These are phyloP conservation scores for Mimosa pudica DNA, from an alignment of 306 rosid species.

Conservation along the genomic window DNA sequence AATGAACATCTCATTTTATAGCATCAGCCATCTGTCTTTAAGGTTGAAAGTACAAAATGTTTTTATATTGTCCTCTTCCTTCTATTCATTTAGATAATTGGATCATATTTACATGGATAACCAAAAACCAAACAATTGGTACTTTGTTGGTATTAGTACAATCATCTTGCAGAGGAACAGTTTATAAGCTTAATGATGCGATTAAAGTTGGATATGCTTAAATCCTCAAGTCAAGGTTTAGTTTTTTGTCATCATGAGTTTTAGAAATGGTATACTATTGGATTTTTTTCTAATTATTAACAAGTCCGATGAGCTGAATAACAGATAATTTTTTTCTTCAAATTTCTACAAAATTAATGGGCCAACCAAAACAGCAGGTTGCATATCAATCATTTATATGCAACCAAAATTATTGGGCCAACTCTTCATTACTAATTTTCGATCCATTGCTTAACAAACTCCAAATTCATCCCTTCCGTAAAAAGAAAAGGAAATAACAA, in stretches of 20 bases:
- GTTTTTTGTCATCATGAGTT: neutral
- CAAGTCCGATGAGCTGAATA: neutral
- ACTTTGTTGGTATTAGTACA: neutral
- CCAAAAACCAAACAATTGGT: neutral
- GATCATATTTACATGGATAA: neutral
- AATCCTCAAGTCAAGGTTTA: neutral
- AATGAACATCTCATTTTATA: conserved; percentile 13
- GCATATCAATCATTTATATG: neutral
- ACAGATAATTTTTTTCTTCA: neutral
- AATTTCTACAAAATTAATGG: conserved; percentile 12
- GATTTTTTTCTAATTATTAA: neutral
- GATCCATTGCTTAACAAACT: conserved; percentile 7
- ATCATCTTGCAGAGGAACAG: neutral
- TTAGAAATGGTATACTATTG: conserved; percentile 12
- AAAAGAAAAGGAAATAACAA: conserved; percentile 13
- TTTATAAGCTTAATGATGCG: neutral
- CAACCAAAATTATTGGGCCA: no score
- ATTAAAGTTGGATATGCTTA: neutral
- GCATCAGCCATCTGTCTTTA: neutral
- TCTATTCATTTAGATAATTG: neutral
- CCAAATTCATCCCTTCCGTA: conserved; percentile 8
- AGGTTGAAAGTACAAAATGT: neutral
- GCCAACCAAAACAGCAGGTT: neutral
- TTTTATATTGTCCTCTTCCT: conserved; percentile 17
- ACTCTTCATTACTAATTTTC: conserved; percentile 5